A percentile compares a stretch with the other conserved stretches of the same genome.
Evolutionary conservation across 305 asterid species (phyloP).

Genomic region (Solanum hybrid): DNA sequence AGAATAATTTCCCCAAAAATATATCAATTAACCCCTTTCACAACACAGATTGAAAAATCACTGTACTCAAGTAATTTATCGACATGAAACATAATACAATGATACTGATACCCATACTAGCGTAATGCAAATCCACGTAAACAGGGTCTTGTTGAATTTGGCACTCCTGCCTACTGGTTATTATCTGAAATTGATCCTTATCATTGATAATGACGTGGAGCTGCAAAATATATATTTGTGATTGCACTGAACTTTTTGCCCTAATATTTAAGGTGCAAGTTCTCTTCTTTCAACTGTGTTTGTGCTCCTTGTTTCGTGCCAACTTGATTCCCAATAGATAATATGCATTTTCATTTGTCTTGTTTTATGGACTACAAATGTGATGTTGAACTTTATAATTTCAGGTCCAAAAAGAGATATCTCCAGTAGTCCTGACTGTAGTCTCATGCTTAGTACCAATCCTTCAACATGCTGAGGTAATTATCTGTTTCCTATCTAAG

Average conservation of each 20-base stretch:
- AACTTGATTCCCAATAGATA: neutral
- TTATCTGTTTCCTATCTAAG: slow-evolving; percentile 7
- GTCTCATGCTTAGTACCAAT: slow-evolving; percentile 76
- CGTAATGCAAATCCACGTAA: neutral
- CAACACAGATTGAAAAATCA: neutral
- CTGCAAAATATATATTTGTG: neutral
- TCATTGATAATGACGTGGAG: neutral
- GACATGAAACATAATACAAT: neutral
- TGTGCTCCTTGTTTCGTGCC: neutral
- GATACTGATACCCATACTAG: neutral
- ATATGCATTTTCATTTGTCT: neutral
- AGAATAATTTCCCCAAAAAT: neutral
- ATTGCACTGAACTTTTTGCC: neutral
- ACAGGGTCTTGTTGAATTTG: neutral
- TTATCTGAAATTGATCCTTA: neutral
- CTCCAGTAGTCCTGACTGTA: slow-evolving; percentile 74
- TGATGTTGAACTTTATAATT: neutral
- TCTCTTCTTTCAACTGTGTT: neutral
- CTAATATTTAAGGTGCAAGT: neutral
- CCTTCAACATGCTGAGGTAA: slow-evolving; percentile 93
- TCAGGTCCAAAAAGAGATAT: slow-evolving; percentile 86
- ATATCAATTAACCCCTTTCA: neutral
- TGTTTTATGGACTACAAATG: slow-evolving; percentile 6
- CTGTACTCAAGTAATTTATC: neutral
- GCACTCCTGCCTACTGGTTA: neutral